Evolutionary conservation across 2,329 filamentous ascomycete genomes (phyloP).

Genomic region (Fusarium chlamydosporum): DNA sequence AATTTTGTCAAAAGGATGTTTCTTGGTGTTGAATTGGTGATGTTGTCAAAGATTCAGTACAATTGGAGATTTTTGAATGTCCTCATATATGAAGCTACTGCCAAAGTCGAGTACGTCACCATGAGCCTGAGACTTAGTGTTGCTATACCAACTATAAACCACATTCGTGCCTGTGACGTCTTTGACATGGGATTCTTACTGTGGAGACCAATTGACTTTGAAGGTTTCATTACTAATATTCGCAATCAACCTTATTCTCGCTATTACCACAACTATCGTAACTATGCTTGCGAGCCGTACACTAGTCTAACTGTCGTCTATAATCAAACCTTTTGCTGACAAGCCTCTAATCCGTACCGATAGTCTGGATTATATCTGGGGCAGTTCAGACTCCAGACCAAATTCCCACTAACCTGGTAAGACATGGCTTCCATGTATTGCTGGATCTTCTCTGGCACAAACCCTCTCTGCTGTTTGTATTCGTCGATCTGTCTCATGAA

Average conservation of each 20-base stretch:
- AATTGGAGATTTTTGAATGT: neutral
- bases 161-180: constrained; percentile 18
- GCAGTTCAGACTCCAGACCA: neutral
- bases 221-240: neutral
- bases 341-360: neutral
- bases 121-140: constrained; percentile 25
- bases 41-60: neutral
- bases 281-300: neutral
- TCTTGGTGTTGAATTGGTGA: fast-evolving
- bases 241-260: neutral
- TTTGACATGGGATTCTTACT: constrained; percentile 4
- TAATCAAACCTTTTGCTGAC: neutral
- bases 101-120: constrained; percentile 31
- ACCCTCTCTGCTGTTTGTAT: neutral
- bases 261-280: neutral
- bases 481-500: neutral
- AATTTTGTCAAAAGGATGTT: neutral
- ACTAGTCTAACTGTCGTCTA: neutral
- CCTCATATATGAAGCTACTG: neutral
- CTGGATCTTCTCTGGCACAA: neutral
- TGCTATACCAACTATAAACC: constrained; percentile 15
- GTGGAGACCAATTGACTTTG: neutral
- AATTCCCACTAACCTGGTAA: neutral
- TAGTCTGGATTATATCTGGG: neutral
- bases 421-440: neutral